Evolutionary conservation across 805 yeast species (phyloP), one percentile per base, ranked within the genome.

Genomic region (Pichia californica): DNA sequence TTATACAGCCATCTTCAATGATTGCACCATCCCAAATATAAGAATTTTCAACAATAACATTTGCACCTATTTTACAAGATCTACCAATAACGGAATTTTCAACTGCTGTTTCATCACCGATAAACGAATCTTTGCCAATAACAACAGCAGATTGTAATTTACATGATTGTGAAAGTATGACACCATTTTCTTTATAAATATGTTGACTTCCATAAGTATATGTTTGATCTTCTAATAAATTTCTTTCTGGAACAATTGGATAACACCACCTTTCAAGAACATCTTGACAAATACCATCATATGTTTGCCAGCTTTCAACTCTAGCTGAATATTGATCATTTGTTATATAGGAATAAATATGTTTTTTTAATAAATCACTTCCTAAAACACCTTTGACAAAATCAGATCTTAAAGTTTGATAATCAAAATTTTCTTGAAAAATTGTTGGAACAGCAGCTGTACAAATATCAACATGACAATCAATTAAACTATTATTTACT

Each of bases 401-500:
- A 64, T 93, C 98, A 29, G 76, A 71, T 62, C 99, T 76, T 49
- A 91, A 69, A 41, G 77, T 69, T 62, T 91, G 96, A 62, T 89
- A 93, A 66, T 93, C 99, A 56, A 93, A 93, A 62, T 93, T 91
- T 57, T 93, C 99, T 55, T 88, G 95, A 67, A 91, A 93, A 48
- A 91, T 82, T 14, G 94, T 93, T 1, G 97, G 97, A 10, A 93
- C 96, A 52, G 82, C 88, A 2, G 95, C 88, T 7, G 97, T 74
- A 64, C 99, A 93, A 48, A 93, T 88, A 65, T 93, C 99, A 43
- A 93, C 88, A 60, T 85, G 93, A 62, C 99, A 93, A 67, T 93
- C 99, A 46, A 93, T 89, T 50, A 93, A 74, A 63, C 93, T 98
- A 62, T 93, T 93, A 58, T 96, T 77, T 45, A 93, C 71, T 9